Conservation (phyloP, 2,329 filamentous ascomycete species). For the Reticulascus tulasneorum region DNA sequence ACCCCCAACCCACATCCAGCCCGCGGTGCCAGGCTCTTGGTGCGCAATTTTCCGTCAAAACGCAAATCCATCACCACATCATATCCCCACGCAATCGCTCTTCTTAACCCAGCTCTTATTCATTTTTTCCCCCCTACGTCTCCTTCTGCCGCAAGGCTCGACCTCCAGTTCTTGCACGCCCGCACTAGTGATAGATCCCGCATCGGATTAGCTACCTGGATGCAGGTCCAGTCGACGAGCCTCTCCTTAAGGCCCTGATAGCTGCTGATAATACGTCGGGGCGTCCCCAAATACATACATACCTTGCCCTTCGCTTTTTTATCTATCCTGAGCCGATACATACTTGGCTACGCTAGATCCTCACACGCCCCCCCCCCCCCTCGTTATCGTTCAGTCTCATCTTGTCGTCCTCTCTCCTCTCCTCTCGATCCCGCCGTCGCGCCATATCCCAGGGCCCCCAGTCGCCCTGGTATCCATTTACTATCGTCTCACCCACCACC, state of each 20-base stretch:
- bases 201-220: conserved; percentile 15
- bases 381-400: conserved; percentile 1
- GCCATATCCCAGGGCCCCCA: conserved; percentile 13
- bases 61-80: conserved; percentile 1
- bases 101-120: background rate
- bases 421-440: conserved; percentile 9
- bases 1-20: too few species aligned
- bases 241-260: conserved; percentile 4
- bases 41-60: background rate
- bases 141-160: conserved; percentile 7
- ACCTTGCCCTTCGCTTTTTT: conserved; percentile 9
- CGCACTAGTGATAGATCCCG: conserved; percentile 20
- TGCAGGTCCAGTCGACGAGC: conserved; percentile 16
- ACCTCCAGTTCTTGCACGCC: conserved; percentile 12
- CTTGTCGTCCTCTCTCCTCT: conserved; percentile 2
- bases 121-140: too few species aligned
- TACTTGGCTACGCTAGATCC: conserved; percentile 8
- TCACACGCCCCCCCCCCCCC: conserved; percentile 6
- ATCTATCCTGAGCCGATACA: conserved; percentile 6
- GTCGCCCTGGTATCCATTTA: conserved; percentile 10
- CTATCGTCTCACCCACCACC: conserved; percentile 7
- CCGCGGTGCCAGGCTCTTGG: conserved; percentile 7
- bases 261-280: conserved; percentile 9
- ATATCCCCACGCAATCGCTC: conserved; percentile 1
- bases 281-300: conserved; percentile 6